phyloP scores from a whole-genome alignment of 192 early-diverging fungal species.

The Coemansia sp. region DNA sequence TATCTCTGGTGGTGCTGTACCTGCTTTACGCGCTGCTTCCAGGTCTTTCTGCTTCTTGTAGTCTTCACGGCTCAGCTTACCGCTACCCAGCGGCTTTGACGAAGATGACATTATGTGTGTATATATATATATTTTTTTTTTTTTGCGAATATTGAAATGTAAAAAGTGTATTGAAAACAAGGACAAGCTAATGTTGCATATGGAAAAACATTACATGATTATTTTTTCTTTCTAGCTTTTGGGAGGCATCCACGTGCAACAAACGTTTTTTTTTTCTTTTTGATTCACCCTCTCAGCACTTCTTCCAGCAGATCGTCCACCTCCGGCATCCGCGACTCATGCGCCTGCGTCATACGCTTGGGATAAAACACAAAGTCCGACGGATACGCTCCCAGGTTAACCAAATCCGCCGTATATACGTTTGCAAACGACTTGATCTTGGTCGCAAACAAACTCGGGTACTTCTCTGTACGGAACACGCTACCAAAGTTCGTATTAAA shows the following conservation, averaged over 20 bases:
- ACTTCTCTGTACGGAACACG: constrained; percentile 63
- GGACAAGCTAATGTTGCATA: too few relatives aligned
- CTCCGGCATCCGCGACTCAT: constrained; percentile 52
- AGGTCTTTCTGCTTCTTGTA: constrained; percentile 93
- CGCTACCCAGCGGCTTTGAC: constrained; percentile 18
- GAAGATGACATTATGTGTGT: not conserved
- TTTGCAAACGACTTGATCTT: constrained; percentile 59
- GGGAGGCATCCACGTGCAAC: not conserved
- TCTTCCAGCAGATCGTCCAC: constrained; percentile 51
- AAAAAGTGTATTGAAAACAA: too few relatives aligned
- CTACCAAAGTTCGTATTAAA: constrained; percentile 65
- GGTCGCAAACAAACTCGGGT: constrained; percentile 63
- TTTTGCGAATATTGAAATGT: not conserved
- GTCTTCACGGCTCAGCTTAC: constrained; percentile 90
- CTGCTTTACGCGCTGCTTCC: constrained; percentile 95
- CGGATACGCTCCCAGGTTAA: constrained; percentile 58
- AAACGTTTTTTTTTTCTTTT: not conserved
- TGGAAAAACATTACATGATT: too few relatives aligned
- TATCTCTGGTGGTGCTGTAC: constrained; percentile 81
- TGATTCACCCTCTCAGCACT: constrained; percentile 8
- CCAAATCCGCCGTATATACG: constrained; percentile 59
- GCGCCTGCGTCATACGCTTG: constrained; percentile 61
- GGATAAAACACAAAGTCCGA: constrained; percentile 67
- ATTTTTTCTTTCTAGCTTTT: too few relatives aligned
- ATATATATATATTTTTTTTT: too few relatives aligned